Conservation (phyloP, 2,329 filamentous ascomycete genomes). For the Ceratocystiopsis minuta region DNA sequence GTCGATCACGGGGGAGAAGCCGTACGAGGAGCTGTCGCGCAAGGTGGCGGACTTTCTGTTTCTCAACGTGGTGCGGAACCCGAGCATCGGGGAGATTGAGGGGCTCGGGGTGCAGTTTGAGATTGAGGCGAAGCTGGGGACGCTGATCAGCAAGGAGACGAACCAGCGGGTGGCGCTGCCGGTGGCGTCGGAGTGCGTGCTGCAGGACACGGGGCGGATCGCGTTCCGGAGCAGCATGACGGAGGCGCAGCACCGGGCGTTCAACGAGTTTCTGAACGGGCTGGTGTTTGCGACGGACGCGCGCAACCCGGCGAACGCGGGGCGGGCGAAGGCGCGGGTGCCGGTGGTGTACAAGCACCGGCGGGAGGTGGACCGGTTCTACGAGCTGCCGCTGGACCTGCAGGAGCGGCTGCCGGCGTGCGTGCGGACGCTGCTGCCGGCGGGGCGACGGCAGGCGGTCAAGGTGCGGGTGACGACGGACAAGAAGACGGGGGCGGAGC, state of each 20-base stretch:
- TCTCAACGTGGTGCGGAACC: constrained; percentile 46
- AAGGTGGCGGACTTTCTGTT: constrained; percentile 69
- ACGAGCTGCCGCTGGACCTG: constrained; percentile 46
- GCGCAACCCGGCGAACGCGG: constrained; percentile 27
- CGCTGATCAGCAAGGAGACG: constrained; percentile 55
- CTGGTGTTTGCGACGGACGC: constrained; percentile 41
- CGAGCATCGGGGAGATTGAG: constrained; percentile 45
- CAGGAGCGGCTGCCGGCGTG: constrained; percentile 44
- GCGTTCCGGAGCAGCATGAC: constrained; percentile 83
- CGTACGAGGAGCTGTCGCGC: constrained; percentile 58
- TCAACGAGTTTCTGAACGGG: constrained; percentile 73
- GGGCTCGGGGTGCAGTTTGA: constrained; percentile 60
- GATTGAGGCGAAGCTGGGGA: constrained; percentile 86
- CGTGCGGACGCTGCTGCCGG: constrained; percentile 41
- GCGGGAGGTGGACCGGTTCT: constrained; percentile 75
- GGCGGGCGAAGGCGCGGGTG: constrained; percentile 29
- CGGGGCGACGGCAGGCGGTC: constrained; percentile 27
- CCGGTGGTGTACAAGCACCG: constrained; percentile 67
- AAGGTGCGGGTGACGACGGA: constrained; percentile 63
- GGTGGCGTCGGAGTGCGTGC: constrained; percentile 51
- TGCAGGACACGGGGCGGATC: constrained; percentile 35
- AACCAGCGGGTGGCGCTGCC: constrained; percentile 50
- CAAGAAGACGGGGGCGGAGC: constrained; percentile 44
- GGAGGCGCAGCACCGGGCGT: constrained; percentile 62
- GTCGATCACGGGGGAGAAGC: constrained; percentile 51